Base-by-base conservation (phyloP, 805 yeast species). In the Deakozyma indianensis region DNA sequence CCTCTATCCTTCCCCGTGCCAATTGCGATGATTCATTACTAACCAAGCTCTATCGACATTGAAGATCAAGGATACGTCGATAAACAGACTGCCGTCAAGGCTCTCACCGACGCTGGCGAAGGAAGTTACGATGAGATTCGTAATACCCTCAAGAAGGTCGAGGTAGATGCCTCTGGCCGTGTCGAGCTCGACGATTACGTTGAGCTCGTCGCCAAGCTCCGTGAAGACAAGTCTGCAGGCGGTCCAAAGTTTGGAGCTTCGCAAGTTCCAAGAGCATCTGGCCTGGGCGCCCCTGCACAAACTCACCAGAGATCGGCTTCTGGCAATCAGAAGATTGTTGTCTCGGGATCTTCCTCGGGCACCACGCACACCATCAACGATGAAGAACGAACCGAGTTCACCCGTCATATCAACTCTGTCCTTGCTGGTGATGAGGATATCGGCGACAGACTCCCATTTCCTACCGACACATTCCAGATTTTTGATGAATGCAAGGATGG, bases 401-500 rank as follows among this genome's bases (percentile, higher is more conserved):
- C 97, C 3, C 78, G 94, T 58, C 98, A 92, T 64, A 88, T 92
- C 65, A 92, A 92, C 63, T 74, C 86, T 41, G 96, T 87, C 4
- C 73, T 92, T 48, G 78, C 87, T 3, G 97, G 94, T 18, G 98
- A 92, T 62, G 60, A 78, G 1, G 86, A 85, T 50, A 73, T 92
- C 46, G 96, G 95, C 22, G 68, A 72, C 48, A 70, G 95, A 53
- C 66, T 92, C 51, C 98, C 98, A 15, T 79, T 92, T 57, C 94
- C 95, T 53, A 78, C 94, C 7, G 95, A 92, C 51, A 80, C 86
- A 44, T 92, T 92, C 70, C 97, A 92, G 68, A 73, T 92, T 48
- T 92, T 92, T 59, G 98, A 92, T 64, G 97, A 92, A 65, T 86
- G 95, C 67, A 77, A 86, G 53, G 98, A 92, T 63, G 97, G 98